These are phyloP conservation scores for Syzygium aromaticum DNA, from an alignment of 345 rosid genomes.

Conservation along the genomic window DNA sequence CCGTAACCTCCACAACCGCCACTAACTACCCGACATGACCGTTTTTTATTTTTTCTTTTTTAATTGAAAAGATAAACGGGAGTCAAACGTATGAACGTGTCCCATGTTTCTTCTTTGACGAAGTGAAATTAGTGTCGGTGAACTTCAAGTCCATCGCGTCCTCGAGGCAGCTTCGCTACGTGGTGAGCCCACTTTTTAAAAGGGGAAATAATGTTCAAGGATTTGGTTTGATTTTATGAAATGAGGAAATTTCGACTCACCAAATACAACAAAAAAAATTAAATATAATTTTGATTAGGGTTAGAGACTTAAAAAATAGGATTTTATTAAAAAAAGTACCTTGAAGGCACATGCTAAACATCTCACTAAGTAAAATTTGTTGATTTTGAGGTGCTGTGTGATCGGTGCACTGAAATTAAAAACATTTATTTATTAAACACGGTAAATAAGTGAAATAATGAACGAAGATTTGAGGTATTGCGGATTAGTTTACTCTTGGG, in stretches of 20 bases:
- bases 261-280: neutral
- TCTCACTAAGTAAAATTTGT: neutral
- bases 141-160: neutral
- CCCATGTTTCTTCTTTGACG: neutral
- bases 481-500: neutral
- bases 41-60: neutral
- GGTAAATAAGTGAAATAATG: neutral
- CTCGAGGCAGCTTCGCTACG: neutral
- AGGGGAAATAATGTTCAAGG: neutral
- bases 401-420: neutral
- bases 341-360: neutral
- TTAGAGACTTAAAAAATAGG: accelerated
- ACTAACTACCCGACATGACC: neutral
- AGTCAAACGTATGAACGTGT: neutral
- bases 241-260: neutral
- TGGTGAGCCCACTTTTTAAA: neutral
- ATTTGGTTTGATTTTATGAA: neutral
- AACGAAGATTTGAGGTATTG: neutral
- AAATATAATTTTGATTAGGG: neutral
- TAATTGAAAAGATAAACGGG: neutral
- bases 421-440: neutral
- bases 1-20: neutral
- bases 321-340: neutral
- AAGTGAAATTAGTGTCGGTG: neutral
- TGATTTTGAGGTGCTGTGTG: accelerated